These are phyloP conservation scores for Multifurca ochricompacta DNA, from an alignment of 768 basidiomycete genomes.

Conservation along the genomic window DNA sequence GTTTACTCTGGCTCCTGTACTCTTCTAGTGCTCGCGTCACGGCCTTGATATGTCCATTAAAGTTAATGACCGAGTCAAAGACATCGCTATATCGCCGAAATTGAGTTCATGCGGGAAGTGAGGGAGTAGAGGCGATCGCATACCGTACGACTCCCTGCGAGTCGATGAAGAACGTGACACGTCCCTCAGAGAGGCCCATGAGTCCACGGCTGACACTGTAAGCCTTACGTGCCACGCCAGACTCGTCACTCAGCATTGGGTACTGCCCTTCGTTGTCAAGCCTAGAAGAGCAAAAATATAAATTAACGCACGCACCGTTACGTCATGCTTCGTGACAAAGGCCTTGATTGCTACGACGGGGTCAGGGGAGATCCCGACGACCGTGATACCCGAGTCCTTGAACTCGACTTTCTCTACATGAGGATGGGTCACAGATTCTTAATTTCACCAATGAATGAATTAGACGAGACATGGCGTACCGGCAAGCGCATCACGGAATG, in stretches of 20 bases:
- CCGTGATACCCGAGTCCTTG: constrained; percentile 50
- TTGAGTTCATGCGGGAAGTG: not conserved
- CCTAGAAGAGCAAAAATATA: not conserved
- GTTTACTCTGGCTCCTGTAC: constrained; percentile 30
- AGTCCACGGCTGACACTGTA: constrained; percentile 63
- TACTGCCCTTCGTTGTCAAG: constrained; percentile 38
- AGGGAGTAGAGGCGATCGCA: constrained; percentile 16
- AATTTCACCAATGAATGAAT: not conserved
- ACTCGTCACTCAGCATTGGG: constrained; percentile 67
- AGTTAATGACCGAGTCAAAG: constrained; percentile 47
- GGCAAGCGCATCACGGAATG: constrained; percentile 70
- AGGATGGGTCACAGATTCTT: not conserved
- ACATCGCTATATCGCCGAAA: constrained; percentile 39
- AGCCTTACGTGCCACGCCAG: constrained; percentile 52
- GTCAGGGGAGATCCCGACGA: constrained; percentile 73
- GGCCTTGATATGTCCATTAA: constrained; percentile 54
- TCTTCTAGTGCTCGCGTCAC: constrained; percentile 52
- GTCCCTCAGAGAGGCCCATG: constrained; percentile 54
- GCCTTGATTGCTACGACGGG: constrained; percentile 62
- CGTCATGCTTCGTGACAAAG: constrained; percentile 63
- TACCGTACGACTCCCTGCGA: constrained; percentile 59
- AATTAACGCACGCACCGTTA: constrained; percentile 40
- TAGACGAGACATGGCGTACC: constrained; percentile 33
- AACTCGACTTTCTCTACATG: constrained; percentile 54
- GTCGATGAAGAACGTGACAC: constrained; percentile 75